Evolutionary conservation across 176 grass and related monocot genomes (phyloP), one percentile per base, ranked within the genome.

Genomic region (Avena eriantha): DNA sequence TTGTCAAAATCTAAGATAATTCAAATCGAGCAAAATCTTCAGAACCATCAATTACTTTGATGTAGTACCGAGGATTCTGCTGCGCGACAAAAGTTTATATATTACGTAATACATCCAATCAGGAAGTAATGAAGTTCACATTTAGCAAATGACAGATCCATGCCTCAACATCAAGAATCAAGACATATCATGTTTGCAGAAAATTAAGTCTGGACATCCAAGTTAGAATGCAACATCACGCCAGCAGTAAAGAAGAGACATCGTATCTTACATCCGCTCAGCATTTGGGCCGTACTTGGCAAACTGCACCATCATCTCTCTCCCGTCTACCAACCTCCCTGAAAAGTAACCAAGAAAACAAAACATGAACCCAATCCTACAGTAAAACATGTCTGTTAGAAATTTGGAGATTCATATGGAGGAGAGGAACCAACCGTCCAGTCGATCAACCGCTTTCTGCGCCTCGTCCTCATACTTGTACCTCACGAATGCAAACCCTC

Each of bases 261-360:
- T 17, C 36, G n/a, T 4, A 69, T 92, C 92, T 96, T 90, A 98
- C 97, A 98, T 98, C 46, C 79, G 80, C 73, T 98, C 97, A 75
- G 97, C 90, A 80, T 96, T 98, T 14, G 97, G 97, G 22, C 97
- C 97, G 22, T 98, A 98, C 80, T 98, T 98, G 15, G 97, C 97
- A 87, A 98, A 98, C 76, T 98, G 97, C 78, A 98, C 97, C 97
- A 98, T 98, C 69, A 98, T 98, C 79, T 93, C 90, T 70, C 97
- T 93, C 72, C 97, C 94, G 33, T 98, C 94, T 50, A 98, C 97
- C 56, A 92, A 81, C 58, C 87, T 90, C 59, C 97, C 97, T 98
- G 84, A 49, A 86, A 82, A 82, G 82, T 16, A 35, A 77, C 33
- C 10, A 77, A 63, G 1, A 5, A 66, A 78, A 47, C 68, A 12